These are phyloP conservation scores for Suaeda aralocaspica DNA, from an alignment of 148 eudicot species.

Conservation along the genomic window DNA sequence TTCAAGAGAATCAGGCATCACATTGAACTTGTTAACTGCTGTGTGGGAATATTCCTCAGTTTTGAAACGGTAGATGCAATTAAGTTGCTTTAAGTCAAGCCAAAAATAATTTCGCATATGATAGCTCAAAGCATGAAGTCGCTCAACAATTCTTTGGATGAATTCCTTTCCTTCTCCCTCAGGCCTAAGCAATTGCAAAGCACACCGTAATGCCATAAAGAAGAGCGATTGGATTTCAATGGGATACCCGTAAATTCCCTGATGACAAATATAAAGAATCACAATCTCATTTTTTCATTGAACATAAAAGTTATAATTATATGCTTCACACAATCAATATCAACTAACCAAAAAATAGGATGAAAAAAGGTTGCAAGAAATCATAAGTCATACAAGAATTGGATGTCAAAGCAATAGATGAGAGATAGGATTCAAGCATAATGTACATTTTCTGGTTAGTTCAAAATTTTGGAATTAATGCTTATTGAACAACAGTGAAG, in stretches of 20 bases:
- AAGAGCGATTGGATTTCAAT: conserved; percentile 51
- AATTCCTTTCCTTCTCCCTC: conserved; percentile 50
- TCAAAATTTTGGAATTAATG: too few species aligned
- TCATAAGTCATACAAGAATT: neutral
- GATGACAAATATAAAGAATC: neutral
- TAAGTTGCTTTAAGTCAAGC: conserved; percentile 56
- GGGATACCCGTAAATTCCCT: conserved; percentile 51
- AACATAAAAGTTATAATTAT: neutral
- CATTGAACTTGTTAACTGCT: conserved; percentile 76
- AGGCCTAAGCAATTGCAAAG: conserved; percentile 44
- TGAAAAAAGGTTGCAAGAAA: neutral
- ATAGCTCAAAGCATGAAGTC: conserved; percentile 55
- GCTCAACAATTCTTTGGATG: conserved; percentile 36
- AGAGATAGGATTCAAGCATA: too few species aligned
- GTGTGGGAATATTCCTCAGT: conserved; percentile 64
- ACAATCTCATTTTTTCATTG: neutral
- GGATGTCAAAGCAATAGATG: neutral
- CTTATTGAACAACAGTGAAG: too few species aligned
- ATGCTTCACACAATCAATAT: neutral
- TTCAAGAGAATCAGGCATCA: conserved; percentile 60
- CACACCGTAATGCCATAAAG: conserved; percentile 55
- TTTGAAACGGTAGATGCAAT: conserved; percentile 49
- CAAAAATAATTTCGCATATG: conserved; percentile 60
- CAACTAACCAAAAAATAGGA: neutral
- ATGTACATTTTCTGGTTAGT: too few species aligned